phyloP scores from a whole-genome alignment of 495 filamentous ascomycete species.

The Pseudomonodictys pantanalensis region DNA sequence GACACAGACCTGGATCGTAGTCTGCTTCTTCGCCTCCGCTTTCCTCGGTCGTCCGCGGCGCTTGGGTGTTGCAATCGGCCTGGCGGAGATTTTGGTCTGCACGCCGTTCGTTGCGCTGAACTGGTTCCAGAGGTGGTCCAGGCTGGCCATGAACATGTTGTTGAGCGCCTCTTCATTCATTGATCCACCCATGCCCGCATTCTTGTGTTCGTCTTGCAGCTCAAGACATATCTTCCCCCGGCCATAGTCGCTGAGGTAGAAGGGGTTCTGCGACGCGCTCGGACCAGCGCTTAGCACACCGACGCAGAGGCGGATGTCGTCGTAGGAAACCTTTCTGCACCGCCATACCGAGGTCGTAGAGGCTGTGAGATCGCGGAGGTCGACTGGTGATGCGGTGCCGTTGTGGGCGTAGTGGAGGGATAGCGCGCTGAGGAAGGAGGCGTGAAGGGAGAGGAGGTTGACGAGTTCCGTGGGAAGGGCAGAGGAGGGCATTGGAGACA shows the following conservation, averaged over 20 bases:
- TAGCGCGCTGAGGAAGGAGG: conserved; percentile 57
- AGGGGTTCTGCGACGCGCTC: conserved; percentile 24
- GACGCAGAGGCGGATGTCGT: conserved; percentile 53
- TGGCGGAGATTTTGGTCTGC: conserved; percentile 2
- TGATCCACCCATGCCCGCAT: conserved; percentile 47
- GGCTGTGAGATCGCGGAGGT: conserved; percentile 55
- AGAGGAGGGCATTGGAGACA: conserved; percentile 6
- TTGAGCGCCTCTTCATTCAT: conserved; percentile 58
- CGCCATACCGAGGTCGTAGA: conserved; percentile 59
- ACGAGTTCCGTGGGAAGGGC: conserved; percentile 54
- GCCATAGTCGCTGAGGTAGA: conserved; percentile 61
- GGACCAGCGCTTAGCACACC: conserved; percentile 48
- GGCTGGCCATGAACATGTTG: conserved; percentile 49
- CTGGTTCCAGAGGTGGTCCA: conserved; percentile 49
- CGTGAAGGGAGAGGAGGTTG: conserved; percentile 55
- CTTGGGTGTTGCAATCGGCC: conserved; percentile 28
- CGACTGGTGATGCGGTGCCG: conserved; percentile 56
- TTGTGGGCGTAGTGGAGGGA: conserved; percentile 63
- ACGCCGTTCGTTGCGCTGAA: conserved; percentile 21
- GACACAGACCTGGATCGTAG: conserved; percentile 13
- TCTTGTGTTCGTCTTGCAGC: conserved; percentile 39
- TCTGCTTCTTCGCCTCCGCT: conserved; percentile 7
- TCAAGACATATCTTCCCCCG: conserved; percentile 49
- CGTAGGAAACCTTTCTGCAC: conserved; percentile 54
- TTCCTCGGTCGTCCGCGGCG: conserved; percentile 28